These are phyloP conservation scores for Tilletiaria anomala DNA, from an alignment of 1,284 basidiomycete genomes.

Conservation along the genomic window DNA sequence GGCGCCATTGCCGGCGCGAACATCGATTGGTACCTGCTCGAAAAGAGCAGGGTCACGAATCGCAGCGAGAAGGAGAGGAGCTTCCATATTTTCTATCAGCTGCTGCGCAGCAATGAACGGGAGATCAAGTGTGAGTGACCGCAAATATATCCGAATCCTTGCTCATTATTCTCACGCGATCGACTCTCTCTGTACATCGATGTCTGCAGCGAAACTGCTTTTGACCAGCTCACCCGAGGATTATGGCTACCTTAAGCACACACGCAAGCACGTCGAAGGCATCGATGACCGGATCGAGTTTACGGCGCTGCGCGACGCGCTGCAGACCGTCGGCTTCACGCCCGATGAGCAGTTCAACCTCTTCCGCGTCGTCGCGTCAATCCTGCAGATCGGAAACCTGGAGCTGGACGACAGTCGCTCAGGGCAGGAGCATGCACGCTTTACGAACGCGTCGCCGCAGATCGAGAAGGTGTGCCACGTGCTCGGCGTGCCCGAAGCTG, in stretches of 20 bases:
- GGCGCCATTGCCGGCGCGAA: slow-evolving; percentile 95
- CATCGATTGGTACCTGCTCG: slow-evolving; percentile 96
- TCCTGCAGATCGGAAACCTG: slow-evolving; percentile 93
- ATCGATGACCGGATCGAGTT: slow-evolving; percentile 86
- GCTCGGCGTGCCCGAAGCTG: slow-evolving; percentile 73
- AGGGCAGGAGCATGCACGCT: slow-evolving; percentile 61
- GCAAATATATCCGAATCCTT: neutral
- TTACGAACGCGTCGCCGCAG: slow-evolving; percentile 43
- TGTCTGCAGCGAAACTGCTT: slow-evolving; percentile 50
- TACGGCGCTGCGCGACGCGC: slow-evolving; percentile 60
- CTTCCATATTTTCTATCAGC: slow-evolving; percentile 96
- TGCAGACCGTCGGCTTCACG: slow-evolving; percentile 76
- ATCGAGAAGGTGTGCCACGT: slow-evolving; percentile 79
- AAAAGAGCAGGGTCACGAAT: slow-evolving; percentile 73
- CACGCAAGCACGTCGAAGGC: slow-evolving; percentile 77
- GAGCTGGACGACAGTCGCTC: slow-evolving; percentile 63
- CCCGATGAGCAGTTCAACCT: slow-evolving; percentile 73
- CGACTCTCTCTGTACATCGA: neutral
- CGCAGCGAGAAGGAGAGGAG: slow-evolving; percentile 53
- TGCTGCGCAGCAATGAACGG: slow-evolving; percentile 40
- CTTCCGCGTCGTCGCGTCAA: slow-evolving; percentile 82
- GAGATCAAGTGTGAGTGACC: slow-evolving; percentile 21
- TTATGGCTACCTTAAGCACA: slow-evolving; percentile 83
- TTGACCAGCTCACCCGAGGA: slow-evolving; percentile 57
- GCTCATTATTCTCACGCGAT: neutral